These are phyloP conservation scores for Theobroma grandiflorum DNA, from an alignment of 441 rosid genomes.

Conservation along the genomic window DNA sequence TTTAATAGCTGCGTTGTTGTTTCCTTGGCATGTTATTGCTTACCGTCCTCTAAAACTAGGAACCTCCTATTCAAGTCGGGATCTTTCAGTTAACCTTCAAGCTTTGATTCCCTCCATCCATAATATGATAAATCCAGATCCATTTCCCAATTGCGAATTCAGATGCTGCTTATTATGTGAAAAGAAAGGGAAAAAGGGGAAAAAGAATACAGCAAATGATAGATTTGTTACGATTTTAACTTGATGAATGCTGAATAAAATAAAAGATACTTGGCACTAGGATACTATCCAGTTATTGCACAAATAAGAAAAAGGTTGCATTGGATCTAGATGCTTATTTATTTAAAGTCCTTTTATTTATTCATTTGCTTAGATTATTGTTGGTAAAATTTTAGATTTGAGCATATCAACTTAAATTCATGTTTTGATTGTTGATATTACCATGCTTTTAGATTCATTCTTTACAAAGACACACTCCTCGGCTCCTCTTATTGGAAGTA, in stretches of 20 bases:
- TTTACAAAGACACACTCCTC: conserved; percentile 59
- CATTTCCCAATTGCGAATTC: background rate
- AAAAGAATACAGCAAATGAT: background rate
- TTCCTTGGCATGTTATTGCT: conserved; percentile 18
- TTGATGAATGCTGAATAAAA: background rate
- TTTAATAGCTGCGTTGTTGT: conserved; percentile 1
- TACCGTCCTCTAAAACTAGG: background rate
- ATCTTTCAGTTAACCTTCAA: conserved; percentile 11
- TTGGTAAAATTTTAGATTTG: background rate
- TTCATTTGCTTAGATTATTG: background rate
- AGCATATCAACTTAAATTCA: background rate
- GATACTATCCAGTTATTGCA: background rate
- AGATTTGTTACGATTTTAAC: background rate
- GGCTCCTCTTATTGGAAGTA: conserved; percentile 65
- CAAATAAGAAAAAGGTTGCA: conserved; percentile 1
- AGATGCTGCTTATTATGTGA: background rate
- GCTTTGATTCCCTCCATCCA: background rate
- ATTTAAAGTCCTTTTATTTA: background rate
- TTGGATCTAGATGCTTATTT: background rate
- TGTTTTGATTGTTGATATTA: conserved; percentile 12
- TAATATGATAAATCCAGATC: background rate
- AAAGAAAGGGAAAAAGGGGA: background rate
- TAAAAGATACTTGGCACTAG: background rate
- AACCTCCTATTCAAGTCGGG: background rate
- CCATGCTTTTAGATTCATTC: conserved; percentile 54